A percentile compares a stretch with the other conserved stretches of the same genome.
Conservation (phyloP, 83 land plant genomes). For the Diphasiastrum complanatum region DNA sequence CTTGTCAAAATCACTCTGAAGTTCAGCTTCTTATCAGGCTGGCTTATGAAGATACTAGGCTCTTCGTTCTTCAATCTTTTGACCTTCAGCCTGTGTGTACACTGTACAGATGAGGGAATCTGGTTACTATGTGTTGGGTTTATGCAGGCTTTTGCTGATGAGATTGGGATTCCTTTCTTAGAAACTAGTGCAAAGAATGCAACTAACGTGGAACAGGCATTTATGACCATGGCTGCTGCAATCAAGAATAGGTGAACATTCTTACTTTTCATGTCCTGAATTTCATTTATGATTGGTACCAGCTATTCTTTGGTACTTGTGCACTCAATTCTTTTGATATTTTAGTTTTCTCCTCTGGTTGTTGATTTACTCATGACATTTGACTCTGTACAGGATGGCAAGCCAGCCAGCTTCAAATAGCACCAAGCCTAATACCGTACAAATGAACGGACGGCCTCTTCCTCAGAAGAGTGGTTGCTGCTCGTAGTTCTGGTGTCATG, state of each 20-base stretch:
- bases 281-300: neutral
- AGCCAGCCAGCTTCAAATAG: conserved; percentile 23
- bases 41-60: too few relatives aligned
- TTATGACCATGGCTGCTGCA: conserved; percentile 32
- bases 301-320: neutral
- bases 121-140: too few relatives aligned
- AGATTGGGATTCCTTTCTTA: conserved; percentile 33
- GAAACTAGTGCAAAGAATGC: conserved; percentile 36
- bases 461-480: conserved; percentile 27
- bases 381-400: conserved; percentile 5
- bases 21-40: too few relatives aligned
- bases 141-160: conserved; percentile 33
- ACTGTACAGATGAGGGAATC: too few relatives aligned
- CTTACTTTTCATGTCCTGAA: neutral
- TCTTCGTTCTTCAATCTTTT: too few relatives aligned
- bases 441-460: conserved; percentile 22
- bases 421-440: conserved; percentile 26
- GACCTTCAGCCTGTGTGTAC: too few relatives aligned
- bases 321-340: neutral
- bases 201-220: conserved; percentile 28
- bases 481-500: conserved; percentile 6
- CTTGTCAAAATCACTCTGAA: too few relatives aligned
- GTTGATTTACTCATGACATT: too few relatives aligned
- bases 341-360: neutral
- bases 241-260: conserved; percentile 28